A percentile compares a stretch with the other conserved stretches of the same genome.
phyloP scores from a whole-genome alignment of 345 rosid genomes.

The Populus alba region DNA sequence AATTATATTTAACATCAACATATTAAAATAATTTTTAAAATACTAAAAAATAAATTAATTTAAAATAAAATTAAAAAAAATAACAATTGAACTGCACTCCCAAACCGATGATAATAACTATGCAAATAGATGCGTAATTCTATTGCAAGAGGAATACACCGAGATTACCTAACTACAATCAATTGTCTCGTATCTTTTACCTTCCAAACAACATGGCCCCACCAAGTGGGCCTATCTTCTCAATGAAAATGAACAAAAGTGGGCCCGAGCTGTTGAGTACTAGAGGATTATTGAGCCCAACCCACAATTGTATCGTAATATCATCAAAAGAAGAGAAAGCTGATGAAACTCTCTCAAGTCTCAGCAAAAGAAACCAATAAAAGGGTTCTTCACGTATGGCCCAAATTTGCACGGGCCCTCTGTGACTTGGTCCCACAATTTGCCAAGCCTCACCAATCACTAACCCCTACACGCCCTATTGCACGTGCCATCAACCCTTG shows the following conservation, averaged over 20 bases:
- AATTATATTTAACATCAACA: too few species aligned
- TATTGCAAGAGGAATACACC: too few species aligned
- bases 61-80: too few species aligned
- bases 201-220: too few species aligned
- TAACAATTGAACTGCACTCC: too few species aligned
- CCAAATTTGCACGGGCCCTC: slow-evolving; percentile 1
- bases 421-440: neutral
- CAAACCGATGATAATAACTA: too few species aligned
- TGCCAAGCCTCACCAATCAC: neutral
- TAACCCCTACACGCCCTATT: neutral
- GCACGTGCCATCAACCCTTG: neutral
- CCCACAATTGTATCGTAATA: neutral
- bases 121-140: too few species aligned
- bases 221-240: neutral
- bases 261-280: neutral
- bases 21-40: too few species aligned
- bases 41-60: too few species aligned
- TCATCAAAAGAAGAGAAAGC: slow-evolving; percentile 11
- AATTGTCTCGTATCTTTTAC: too few species aligned
- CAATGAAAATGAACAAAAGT: neutral
- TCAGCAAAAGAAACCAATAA: neutral
- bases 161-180: too few species aligned
- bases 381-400: slow-evolving; percentile 1
- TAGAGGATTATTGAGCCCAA: neutral
- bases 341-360: neutral